phyloP scores from a whole-genome alignment of 805 yeast genomes.

The Zygosaccharomyces gambellarensis region DNA sequence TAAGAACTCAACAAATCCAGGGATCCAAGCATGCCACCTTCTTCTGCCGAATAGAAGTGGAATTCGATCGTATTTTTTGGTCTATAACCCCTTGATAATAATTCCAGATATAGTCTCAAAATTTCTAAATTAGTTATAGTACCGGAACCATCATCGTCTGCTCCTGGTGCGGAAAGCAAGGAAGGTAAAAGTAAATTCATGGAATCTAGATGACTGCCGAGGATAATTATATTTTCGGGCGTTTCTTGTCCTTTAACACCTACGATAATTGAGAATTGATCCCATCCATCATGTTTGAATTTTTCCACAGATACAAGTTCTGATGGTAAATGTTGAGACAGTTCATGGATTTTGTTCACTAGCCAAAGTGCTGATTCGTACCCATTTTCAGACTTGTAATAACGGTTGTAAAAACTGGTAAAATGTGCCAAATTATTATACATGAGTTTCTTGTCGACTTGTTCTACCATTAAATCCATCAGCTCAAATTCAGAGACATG shows the following conservation, averaged over 20 bases:
- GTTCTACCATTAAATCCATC: slow-evolving; percentile 39
- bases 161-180: slow-evolving; percentile 78
- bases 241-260: slow-evolving; percentile 47
- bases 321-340: slow-evolving; percentile 25
- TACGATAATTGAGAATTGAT: slow-evolving; percentile 71
- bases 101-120: slow-evolving; percentile 52
- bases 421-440: slow-evolving; percentile 53
- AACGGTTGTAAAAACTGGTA: slow-evolving; percentile 69
- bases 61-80: slow-evolving; percentile 79
- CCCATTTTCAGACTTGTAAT: slow-evolving; percentile 71
- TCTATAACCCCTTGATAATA: slow-evolving; percentile 31
- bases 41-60: slow-evolving; percentile 95
- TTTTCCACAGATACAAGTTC: slow-evolving; percentile 42
- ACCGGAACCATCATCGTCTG: slow-evolving; percentile 93
- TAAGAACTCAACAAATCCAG: slow-evolving; percentile 58
- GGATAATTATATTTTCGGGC: slow-evolving; percentile 50
- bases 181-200: slow-evolving; percentile 68
- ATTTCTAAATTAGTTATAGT: slow-evolving; percentile 74
- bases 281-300: slow-evolving; percentile 65
- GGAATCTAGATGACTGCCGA: slow-evolving; percentile 90
- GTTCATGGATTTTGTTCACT: slow-evolving; percentile 40
- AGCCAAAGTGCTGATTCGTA: slow-evolving; percentile 69
- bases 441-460: slow-evolving; percentile 46
- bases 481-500: slow-evolving; percentile 34
- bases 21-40: slow-evolving; percentile 86